phyloP scores from a whole-genome alignment of 257 asterid species.

The Echites panduratus region DNA sequence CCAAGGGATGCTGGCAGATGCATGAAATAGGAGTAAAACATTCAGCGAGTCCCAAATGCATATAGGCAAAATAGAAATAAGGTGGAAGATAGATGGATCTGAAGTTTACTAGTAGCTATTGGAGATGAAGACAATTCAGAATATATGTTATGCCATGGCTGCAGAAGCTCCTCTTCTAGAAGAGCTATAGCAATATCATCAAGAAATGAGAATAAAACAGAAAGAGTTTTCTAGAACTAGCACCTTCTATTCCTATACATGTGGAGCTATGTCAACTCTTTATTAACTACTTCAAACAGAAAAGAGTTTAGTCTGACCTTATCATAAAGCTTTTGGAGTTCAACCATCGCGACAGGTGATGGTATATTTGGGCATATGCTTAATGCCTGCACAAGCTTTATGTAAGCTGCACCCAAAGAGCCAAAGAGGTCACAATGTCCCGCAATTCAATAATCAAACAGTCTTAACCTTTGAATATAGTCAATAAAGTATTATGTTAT shows the following conservation, averaged over 20 bases:
- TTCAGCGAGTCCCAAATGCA: not conserved
- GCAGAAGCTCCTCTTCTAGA: slow-evolving; percentile 93
- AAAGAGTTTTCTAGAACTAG: not conserved
- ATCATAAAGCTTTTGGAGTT: no score
- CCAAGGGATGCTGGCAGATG: no score
- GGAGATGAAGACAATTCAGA: slow-evolving; percentile 97
- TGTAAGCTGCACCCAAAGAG: slow-evolving; percentile 99
- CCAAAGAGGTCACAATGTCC: slow-evolving; percentile 95
- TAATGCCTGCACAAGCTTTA: slow-evolving; percentile 97
- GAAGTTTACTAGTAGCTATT: slow-evolving; percentile 90
- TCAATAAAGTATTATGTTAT: no score
- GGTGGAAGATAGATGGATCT: slow-evolving; percentile 14
- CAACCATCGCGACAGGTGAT: slow-evolving; percentile 95
- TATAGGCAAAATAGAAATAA: not conserved
- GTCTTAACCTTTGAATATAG: no score
- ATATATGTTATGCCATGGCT: slow-evolving; percentile 83
- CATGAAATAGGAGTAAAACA: no score
- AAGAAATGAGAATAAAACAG: slow-evolving; percentile 72
- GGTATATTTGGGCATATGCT: slow-evolving; percentile 95
- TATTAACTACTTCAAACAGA: not conserved
- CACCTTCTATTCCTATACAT: not conserved
- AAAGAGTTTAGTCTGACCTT: slow-evolving; percentile 42
- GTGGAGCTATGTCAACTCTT: not conserved
- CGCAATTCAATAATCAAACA: slow-evolving; percentile 88
- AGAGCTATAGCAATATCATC: slow-evolving; percentile 99